Conservation (phyloP, 352 stramenopile species). For the Phytopythium ostracodes region DNA sequence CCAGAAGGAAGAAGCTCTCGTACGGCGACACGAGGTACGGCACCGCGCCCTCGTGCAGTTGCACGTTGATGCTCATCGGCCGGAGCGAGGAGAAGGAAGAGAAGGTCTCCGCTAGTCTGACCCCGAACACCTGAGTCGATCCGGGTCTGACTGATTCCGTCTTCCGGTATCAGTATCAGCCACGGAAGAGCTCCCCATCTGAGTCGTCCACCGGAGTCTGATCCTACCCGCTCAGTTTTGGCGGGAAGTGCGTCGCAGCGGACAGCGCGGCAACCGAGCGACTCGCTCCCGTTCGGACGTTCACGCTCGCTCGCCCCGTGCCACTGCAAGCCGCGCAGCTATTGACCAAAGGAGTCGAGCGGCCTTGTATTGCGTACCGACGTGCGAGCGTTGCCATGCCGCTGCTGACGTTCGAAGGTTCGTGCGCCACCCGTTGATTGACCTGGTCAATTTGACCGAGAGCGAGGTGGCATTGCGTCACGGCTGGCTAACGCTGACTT, state of each 20-base stretch:
- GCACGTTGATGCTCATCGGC: slow-evolving; percentile 74
- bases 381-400: slow-evolving; percentile 31
- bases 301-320: not conserved
- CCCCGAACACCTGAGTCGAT: no score
- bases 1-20: slow-evolving; percentile 75
- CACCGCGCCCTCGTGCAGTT: slow-evolving; percentile 50
- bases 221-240: not conserved
- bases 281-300: no score
- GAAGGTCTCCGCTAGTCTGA: not conserved
- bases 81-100: not conserved
- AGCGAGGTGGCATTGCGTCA: no score
- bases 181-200: not conserved
- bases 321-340: no score
- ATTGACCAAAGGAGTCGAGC: no score
- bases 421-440: not conserved
- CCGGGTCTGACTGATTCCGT: no score
- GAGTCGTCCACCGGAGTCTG: not conserved
- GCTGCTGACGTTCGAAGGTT: slow-evolving; percentile 70
- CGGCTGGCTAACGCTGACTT: not conserved
- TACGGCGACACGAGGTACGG: slow-evolving; percentile 78
- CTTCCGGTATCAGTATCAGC: no score
- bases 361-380: no score
- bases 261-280: not conserved
- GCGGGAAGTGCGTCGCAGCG: not conserved
- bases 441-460: no score